Evolutionary conservation across 1,284 basidiomycete species (phyloP), one percentile per base, ranked within the genome.

Genomic region (Naganishia cerealis): DNA sequence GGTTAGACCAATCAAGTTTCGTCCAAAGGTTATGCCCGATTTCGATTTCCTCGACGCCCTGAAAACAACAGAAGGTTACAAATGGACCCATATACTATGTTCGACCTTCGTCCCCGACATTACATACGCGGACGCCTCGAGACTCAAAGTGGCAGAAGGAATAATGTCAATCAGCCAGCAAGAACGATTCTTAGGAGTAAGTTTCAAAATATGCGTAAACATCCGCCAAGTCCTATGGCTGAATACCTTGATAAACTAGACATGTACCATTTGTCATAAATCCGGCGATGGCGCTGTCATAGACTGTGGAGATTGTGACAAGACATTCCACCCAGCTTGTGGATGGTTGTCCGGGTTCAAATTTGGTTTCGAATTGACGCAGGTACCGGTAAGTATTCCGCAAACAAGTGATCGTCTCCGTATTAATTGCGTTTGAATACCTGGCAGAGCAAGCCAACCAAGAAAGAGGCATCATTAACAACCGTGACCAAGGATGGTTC

Each of bases 41-140:
- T 80, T 81, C 66, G 86, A 87, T 16, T 88, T 89, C 73, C 82
- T 97, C 46, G 88, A 92, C 50, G 90, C 88, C 3, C 88, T 90
- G 77, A 97, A 97, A 78, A 91, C 91, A 5, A 97, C 94, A 0
- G 95, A 98, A 81, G 90, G 91, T 33, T 89, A 90, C 79, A 90
- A 91, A 70, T 97, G 93, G 92, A 88, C 88, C 0, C 95, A 99
- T 77, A 83, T 94, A 24, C 79, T 97, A 0, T 98, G 95, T 81
- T 87, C 94, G 1, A 86, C 91, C 0, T 98, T 93, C 81, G 87
- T 88, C 39, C 89, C 90, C 3, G 94, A 96, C 75, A 82, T 94
- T 8, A 84, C 83, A 21, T 95, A 89, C 78, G 89, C 90, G 26
- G 88, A 94, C 77, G 85, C 90, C 0, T 75, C 81, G 13, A 85